Conservation (phyloP, 2,329 filamentous ascomycete genomes). For the Calonectria montana region DNA sequence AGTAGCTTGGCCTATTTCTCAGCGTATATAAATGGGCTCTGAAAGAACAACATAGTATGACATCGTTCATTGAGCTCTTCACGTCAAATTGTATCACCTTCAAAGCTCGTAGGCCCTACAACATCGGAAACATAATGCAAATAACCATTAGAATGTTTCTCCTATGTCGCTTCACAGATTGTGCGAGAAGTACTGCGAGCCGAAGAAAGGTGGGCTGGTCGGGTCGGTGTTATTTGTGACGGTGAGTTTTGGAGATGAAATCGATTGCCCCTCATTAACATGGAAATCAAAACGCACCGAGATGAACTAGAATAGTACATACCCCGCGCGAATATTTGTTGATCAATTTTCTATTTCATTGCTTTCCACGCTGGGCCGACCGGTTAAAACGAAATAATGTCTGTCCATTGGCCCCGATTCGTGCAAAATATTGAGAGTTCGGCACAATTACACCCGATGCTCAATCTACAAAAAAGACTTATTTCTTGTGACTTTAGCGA, state of each 20-base stretch:
- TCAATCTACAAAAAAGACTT: not conserved
- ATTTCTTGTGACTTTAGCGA: not conserved
- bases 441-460: not conserved
- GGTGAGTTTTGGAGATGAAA: not conserved
- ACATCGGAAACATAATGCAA: too few species aligned
- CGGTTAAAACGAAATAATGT: not conserved
- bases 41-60: too few species aligned
- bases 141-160: too few species aligned
- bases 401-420: not conserved
- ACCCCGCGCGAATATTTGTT: not conserved
- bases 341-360: not conserved
- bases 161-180: too few species aligned
- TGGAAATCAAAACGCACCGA: not conserved
- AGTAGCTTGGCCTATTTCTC: too few species aligned
- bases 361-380: not conserved
- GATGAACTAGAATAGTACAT: not conserved
- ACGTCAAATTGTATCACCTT: too few species aligned
- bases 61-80: too few species aligned
- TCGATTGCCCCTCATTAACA: not conserved
- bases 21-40: too few species aligned
- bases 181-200: too few species aligned
- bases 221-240: not conserved
- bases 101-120: too few species aligned
- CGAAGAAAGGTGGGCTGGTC: too few species aligned
- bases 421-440: not conserved